Conservation (phyloP, 169 alveolate genomes). For the Babesia ovis region DNA sequence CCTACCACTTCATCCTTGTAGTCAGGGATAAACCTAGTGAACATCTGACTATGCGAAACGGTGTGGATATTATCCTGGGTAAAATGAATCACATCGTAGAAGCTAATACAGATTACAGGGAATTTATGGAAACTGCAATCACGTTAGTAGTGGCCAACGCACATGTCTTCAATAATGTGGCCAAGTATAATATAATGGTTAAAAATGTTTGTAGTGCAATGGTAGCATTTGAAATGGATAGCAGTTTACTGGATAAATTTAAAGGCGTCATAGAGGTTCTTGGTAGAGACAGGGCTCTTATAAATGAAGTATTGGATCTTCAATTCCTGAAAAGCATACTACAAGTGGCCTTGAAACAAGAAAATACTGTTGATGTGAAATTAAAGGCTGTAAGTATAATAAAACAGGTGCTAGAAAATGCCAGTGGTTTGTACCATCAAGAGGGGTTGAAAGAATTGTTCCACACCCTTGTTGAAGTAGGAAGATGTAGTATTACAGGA, state of each 20-base stretch:
- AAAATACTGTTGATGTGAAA: background rate
- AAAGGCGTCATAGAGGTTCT: slow-evolving; percentile 2
- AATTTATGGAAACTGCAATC: slow-evolving; percentile 2
- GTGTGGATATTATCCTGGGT: background rate
- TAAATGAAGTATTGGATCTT: slow-evolving; percentile 2
- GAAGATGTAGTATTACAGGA: background rate
- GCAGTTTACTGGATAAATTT: background rate
- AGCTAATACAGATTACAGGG: background rate
- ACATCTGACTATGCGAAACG: background rate
- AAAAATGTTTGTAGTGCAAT: background rate
- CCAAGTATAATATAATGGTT: background rate
- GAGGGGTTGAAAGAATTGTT: background rate
- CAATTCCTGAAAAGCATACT: background rate
- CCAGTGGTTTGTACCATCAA: background rate
- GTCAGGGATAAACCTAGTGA: slow-evolving; percentile 7
- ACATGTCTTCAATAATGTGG: slow-evolving; percentile 7
- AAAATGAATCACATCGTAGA: background rate
- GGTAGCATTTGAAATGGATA: background rate
- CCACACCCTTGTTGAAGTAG: background rate
- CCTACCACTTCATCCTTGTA: slow-evolving; percentile 23
- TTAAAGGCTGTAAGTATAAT: background rate
- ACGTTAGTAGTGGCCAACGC: slow-evolving; percentile 12
- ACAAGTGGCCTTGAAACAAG: background rate
- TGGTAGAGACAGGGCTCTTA: background rate
- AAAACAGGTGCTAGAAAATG: slow-evolving; percentile 1